Conservation (phyloP, 2,329 filamentous ascomycete species). For the Tolypocladium inflatum region DNA sequence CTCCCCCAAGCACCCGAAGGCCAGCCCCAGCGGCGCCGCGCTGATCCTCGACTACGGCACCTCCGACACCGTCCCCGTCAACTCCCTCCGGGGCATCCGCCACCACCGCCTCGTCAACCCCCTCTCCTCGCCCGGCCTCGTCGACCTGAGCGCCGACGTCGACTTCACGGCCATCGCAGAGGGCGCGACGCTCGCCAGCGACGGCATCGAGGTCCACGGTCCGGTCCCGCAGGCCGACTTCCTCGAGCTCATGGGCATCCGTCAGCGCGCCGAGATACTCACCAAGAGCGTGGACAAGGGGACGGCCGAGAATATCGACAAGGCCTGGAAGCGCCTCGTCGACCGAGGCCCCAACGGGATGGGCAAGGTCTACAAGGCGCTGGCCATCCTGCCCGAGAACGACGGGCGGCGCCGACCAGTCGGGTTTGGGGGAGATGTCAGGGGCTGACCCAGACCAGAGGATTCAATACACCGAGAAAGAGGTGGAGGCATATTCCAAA, state of each 20-base stretch:
- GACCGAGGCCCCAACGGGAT: conserved; percentile 76
- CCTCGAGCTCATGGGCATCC: conserved; percentile 71
- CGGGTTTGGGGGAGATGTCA: conserved; percentile 74
- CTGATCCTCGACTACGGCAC: conserved; percentile 96
- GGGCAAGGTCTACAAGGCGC: conserved; percentile 88
- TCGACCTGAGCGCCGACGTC: conserved; percentile 87
- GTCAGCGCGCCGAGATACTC: conserved; percentile 63
- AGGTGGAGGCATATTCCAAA: neutral
- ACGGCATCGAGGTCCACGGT: conserved; percentile 82
- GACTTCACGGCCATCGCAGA: conserved; percentile 87
- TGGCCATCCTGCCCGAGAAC: conserved; percentile 83
- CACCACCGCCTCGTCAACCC: conserved; percentile 69
- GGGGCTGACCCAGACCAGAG: neutral
- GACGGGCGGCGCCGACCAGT: conserved; percentile 66
- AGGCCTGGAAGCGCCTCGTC: conserved; percentile 73
- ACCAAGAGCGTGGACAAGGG: conserved; percentile 37
- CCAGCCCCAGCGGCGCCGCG: conserved; percentile 67
- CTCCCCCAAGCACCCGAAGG: conserved; percentile 42
- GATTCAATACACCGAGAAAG: neutral
- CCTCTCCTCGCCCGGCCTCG: conserved; percentile 68
- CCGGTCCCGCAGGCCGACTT: conserved; percentile 81
- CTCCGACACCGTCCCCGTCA: conserved; percentile 64
- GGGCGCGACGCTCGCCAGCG: conserved; percentile 63
- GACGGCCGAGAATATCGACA: conserved; percentile 53
- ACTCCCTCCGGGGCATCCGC: conserved; percentile 84